Base-by-base conservation (phyloP, 441 rosid species). In the Isatis lusitanica region DNA sequence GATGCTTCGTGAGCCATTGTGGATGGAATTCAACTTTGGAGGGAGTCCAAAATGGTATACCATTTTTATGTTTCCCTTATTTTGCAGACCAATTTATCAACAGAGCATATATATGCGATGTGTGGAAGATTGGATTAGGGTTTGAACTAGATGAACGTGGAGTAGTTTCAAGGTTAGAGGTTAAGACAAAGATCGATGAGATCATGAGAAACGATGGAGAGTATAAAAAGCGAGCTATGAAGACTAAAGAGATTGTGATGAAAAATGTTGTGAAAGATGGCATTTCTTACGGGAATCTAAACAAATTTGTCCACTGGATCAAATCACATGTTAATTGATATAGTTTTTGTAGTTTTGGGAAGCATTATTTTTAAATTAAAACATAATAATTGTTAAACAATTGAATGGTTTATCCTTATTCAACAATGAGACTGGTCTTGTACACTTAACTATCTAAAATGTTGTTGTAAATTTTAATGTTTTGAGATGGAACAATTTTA, bases 11-110 rank as follows among this genome's bases (percentile, higher is more conserved):
- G 39, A 90, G 86, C 63, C 93, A 84, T 42, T 86, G 89, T 63
- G 93, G 87, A 9, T 90, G 90, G 91, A 88, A 85, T 50, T 88
- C 93, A 10, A 84, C 84, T 16, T 48, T 83, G 66, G 96, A 90
- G 80, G 90, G 87, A 28, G 69, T 78, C 13, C 58, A 80, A 79
- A 86, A 82, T 58, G 93, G 96, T 4, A 39, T 85, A 24, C 91
- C 91, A 5, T 75, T 88, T 72, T n/a, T 86, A 42, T 90, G 93
- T 43, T 74, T 85, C 68, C 96, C 96, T 13, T 81, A 52, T 64
- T 80, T 82, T 60, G 84, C 86, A n/a, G 93, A 90, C 40, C 93
- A 90, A 15, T 75, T 82, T 63, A 35, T 78, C 9, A 83, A 88
- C 70, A 47, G 78, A 70, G 65, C 73, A 59, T 88, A 86, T 42